Evolutionary conservation across 768 basidiomycete species (phyloP), one percentile per base, ranked within the genome.

Genomic region (Cubamyces sp.): DNA sequence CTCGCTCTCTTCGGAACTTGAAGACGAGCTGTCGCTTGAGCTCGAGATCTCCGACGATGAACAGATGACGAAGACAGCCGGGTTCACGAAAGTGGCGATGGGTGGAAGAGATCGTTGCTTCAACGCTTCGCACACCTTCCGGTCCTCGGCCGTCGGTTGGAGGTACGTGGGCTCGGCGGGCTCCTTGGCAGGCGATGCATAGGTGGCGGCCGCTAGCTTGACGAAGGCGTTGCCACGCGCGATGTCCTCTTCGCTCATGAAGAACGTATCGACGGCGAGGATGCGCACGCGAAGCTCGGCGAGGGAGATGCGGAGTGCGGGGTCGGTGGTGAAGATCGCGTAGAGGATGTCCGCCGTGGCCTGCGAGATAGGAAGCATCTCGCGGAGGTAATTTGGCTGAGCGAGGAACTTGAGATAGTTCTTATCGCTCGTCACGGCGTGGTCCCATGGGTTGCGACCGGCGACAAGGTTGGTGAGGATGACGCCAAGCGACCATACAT

Each of bases 321-420:
- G 87, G 69, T 91, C 84, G 54, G 87, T 73, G n/a, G 78, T 74
- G 76, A 95, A 94, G 62, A 92, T 77, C 37, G 74, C 74, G 52
- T 78, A 76, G 57, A 86, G 76, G 60, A 85, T 75, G 9, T 73
- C 69, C 70, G 81, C 77, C 54, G 79, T 75, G 37, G 73, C 74
- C 19, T 70, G 61, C 5, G 84, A 84, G 73, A 86, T 80, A 48
- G 82, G 83, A 4, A 86, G 76, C 70, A 82, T 80, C 43, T 63
- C 42, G 45, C 77, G 78, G 16, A 86, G 76, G 72, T 81, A 83
- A 61, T 77, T 71, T 25, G 77, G 75, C 67, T 82, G 75, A 55
- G 72, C 68, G 51, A 83, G 70, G 73, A 73, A 85, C n/a, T 76
- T 74, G 34, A 74, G 65, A 75, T 82, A 85, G 34, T 74, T 77